A percentile compares a stretch with the other conserved stretches of the same genome.
These are phyloP conservation scores for Solanum raphanifolium DNA, from an alignment of 257 asterid species.

Conservation along the genomic window DNA sequence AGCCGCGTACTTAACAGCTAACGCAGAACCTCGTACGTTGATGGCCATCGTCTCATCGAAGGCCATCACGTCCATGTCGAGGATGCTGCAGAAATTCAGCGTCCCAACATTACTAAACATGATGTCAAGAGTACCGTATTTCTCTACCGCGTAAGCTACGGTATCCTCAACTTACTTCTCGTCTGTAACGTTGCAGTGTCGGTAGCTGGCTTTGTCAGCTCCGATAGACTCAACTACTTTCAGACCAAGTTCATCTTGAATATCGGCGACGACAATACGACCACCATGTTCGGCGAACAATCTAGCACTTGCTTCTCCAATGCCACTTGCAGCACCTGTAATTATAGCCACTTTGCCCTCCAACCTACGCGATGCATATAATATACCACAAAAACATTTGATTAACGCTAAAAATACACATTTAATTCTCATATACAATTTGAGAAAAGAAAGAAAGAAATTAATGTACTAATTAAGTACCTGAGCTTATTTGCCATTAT, in stretches of 20 bases:
- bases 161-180: not conserved
- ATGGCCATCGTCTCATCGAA: not conserved
- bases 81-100: not conserved
- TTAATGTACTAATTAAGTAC: too few relatives aligned
- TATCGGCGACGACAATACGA: not conserved
- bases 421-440: too few relatives aligned
- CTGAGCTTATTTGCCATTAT: too few relatives aligned
- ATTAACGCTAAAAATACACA: too few relatives aligned
- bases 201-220: not conserved
- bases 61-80: not conserved
- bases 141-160: not conserved
- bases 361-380: not conserved
- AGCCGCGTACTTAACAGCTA: not conserved
- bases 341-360: not conserved
- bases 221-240: not conserved
- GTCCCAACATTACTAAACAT: not conserved
- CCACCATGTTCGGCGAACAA: not conserved
- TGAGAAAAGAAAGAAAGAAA: too few relatives aligned
- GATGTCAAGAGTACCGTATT: not conserved
- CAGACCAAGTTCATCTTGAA: not conserved
- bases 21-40: not conserved
- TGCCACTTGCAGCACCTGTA: constrained; percentile 1
- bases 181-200: not conserved
- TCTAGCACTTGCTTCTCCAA: not conserved
- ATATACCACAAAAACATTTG: not conserved